A percentile compares a stretch with the other conserved stretches of the same genome.
Conservation (phyloP, 2,329 filamentous ascomycete species). For the Beauveria caledonica region DNA sequence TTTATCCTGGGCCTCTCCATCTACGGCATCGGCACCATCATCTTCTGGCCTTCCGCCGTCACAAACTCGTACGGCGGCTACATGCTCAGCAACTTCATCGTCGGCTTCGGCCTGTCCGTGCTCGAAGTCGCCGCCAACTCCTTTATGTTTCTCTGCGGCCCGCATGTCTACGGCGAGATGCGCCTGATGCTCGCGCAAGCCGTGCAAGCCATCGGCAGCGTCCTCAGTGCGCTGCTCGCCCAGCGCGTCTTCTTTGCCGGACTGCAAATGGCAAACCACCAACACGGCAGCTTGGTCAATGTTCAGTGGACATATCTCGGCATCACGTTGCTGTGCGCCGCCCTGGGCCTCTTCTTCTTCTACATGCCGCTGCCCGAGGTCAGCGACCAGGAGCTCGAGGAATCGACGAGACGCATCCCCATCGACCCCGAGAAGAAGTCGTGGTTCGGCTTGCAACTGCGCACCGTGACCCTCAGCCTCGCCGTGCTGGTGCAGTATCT, state of each 20-base stretch:
- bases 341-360: conserved; percentile 60
- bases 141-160: conserved; percentile 64
- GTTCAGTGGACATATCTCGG: conserved; percentile 85
- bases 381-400: conserved; percentile 45
- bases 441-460: conserved; percentile 41
- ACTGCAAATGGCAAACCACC: conserved; percentile 34
- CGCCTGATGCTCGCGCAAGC: conserved; percentile 69
- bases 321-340: conserved; percentile 65
- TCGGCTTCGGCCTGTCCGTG: conserved; percentile 67
- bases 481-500: conserved; percentile 70
- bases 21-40: conserved; percentile 69
- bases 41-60: conserved; percentile 77
- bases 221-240: conserved; percentile 64
- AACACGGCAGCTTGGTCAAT: conserved; percentile 50
- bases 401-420: conserved; percentile 38
- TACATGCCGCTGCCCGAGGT: conserved; percentile 60
- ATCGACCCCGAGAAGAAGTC: conserved; percentile 42
- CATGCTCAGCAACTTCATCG: conserved; percentile 64
- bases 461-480: conserved; percentile 53
- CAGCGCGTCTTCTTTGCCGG: conserved; percentile 65
- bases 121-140: conserved; percentile 78
- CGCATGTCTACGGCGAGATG: conserved; percentile 62
- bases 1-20: conserved; percentile 71
- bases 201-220: conserved; percentile 66
- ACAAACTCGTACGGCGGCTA: conserved; percentile 70